Conservation (phyloP, 495 filamentous ascomycete genomes). For the Collariella sp. region DNA sequence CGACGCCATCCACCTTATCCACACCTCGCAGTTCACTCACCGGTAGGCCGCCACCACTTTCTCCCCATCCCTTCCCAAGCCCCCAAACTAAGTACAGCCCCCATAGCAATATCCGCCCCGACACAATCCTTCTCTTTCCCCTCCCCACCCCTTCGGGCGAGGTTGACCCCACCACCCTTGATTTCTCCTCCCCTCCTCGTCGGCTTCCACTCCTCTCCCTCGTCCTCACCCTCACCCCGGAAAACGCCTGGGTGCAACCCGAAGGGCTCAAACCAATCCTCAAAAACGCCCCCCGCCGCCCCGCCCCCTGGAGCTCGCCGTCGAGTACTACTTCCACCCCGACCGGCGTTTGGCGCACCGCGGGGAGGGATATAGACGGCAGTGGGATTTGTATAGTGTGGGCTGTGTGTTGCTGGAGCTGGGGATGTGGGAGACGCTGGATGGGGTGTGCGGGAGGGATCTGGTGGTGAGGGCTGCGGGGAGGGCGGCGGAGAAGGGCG, state of each 20-base stretch:
- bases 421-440: constrained; percentile 13
- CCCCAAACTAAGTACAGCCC: neutral
- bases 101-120: constrained; percentile 5
- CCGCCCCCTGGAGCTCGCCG: neutral
- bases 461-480: constrained; percentile 1
- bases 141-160: neutral
- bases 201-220: constrained; percentile 9
- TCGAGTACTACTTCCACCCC: constrained; percentile 10
- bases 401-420: constrained; percentile 10
- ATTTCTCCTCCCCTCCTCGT: constrained; percentile 4
- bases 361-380: neutral
- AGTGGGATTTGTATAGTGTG: constrained; percentile 5
- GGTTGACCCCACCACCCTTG: constrained; percentile 7
- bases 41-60: neutral
- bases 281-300: neutral
- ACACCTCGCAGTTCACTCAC: constrained; percentile 4
- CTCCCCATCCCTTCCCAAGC: neutral
- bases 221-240: neutral
- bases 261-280: constrained; percentile 10
- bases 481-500: neutral
- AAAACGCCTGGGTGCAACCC: neutral
- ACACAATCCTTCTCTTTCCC: constrained; percentile 11
- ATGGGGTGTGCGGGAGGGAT: constrained; percentile 1
- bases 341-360: neutral
- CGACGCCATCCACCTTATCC: constrained; percentile 7